Conservation (phyloP, 768 basidiomycete species). For the Leccinellum albellum region DNA sequence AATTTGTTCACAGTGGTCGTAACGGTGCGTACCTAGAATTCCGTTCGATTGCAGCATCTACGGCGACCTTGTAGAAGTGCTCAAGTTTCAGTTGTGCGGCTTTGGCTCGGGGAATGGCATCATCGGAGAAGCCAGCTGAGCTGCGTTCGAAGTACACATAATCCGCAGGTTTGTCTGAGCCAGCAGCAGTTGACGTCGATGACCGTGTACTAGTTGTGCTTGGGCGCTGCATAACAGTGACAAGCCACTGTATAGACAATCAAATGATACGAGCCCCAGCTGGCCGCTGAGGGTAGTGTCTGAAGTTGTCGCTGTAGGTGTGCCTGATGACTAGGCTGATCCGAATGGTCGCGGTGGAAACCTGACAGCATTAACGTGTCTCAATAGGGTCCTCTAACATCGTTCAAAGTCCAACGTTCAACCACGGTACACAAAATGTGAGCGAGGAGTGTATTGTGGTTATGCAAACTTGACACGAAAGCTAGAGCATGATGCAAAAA, state of each 20-base stretch:
- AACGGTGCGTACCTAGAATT: slow-evolving; percentile 70
- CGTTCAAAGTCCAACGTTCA: neutral
- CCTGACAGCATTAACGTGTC: neutral
- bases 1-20: neutral
- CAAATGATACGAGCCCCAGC: neutral
- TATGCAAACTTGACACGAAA: slow-evolving; percentile 5
- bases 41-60: slow-evolving; percentile 91
- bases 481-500: neutral
- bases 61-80: slow-evolving; percentile 94
- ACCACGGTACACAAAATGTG: neutral
- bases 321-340: neutral
- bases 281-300: neutral
- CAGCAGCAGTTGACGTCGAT: slow-evolving; percentile 20
- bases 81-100: slow-evolving; percentile 93
- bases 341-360: slow-evolving; percentile 19
- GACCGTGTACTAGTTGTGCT: slow-evolving; percentile 27
- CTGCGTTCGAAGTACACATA: slow-evolving; percentile 92
- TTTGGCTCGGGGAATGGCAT: slow-evolving; percentile 79
- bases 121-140: slow-evolving; percentile 70
- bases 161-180: slow-evolving; percentile 48
- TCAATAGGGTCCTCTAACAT: neutral
- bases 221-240: slow-evolving; percentile 27
- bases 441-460: slow-evolving; percentile 1
- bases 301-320: neutral
- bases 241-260: neutral